phyloP scores from a whole-genome alignment of 495 filamentous ascomycete species.

The Penicillium pulvis region DNA sequence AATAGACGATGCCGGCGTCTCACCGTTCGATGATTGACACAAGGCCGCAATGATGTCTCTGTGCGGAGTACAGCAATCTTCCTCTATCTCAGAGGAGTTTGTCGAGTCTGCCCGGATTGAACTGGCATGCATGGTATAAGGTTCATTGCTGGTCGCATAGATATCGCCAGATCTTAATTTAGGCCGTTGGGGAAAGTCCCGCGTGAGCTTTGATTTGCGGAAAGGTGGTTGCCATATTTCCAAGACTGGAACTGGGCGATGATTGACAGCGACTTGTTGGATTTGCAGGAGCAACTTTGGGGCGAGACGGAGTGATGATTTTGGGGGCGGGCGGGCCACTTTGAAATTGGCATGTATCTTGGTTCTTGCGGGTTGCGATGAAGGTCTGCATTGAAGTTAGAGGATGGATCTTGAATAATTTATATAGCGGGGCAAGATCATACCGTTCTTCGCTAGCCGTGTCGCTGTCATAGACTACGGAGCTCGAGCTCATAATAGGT shows the following conservation, averaged over 20 bases:
- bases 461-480: constrained; percentile 28
- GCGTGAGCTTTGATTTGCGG: constrained; percentile 30
- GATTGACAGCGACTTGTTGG: constrained; percentile 36
- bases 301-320: constrained; percentile 34
- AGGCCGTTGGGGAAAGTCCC: constrained; percentile 20
- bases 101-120: neutral
- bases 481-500: constrained; percentile 12
- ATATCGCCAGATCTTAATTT: constrained; percentile 37
- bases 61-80: neutral
- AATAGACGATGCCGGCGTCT: constrained; percentile 11
- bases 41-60: constrained; percentile 28
- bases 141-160: constrained; percentile 37
- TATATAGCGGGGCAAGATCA: neutral
- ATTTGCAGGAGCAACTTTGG: constrained; percentile 41
- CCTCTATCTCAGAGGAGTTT: constrained; percentile 12
- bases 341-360: constrained; percentile 37
- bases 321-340: constrained; percentile 40
- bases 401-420: neutral
- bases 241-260: constrained; percentile 37
- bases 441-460: constrained; percentile 30
- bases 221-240: constrained; percentile 41
- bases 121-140: constrained; percentile 16
- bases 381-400: constrained; percentile 11
- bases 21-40: constrained; percentile 12
- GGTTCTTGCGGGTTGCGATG: constrained; percentile 15